Conservation (phyloP, 768 basidiomycete species). For the Xerocomellus intermedius region DNA sequence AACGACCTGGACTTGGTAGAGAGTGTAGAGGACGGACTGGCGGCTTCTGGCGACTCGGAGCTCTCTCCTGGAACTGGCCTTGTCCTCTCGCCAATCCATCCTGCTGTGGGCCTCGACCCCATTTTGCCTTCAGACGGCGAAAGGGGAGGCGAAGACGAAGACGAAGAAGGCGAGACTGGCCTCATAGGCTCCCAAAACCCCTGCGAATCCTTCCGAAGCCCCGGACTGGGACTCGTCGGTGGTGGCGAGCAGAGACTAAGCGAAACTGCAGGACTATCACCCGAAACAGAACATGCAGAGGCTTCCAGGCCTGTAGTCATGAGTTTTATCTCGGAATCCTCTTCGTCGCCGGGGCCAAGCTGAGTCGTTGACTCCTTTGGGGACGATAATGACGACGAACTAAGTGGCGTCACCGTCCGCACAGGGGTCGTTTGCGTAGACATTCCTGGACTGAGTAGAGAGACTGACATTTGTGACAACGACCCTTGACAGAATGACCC, state of each 20-base stretch:
- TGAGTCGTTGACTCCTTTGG: neutral
- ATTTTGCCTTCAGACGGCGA: constrained; percentile 14
- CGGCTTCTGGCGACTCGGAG: neutral
- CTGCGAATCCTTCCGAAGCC: constrained; percentile 24
- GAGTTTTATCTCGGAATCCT: neutral
- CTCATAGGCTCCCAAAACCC: constrained; percentile 28
- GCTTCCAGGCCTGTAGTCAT: neutral
- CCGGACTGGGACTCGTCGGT: constrained; percentile 5
- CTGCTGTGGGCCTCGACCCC: neutral
- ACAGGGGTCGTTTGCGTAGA: constrained; percentile 16
- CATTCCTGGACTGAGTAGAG: neutral
- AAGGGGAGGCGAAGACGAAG: constrained; percentile 15
- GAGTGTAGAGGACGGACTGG: neutral
- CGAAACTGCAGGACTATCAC: constrained; percentile 1
- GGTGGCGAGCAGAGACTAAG: constrained; percentile 12
- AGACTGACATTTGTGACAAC: neutral
- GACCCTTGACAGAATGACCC: constrained; percentile 20
- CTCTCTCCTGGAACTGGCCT: neutral
- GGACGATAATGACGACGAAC: neutral
- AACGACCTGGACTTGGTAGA: constrained; percentile 15
- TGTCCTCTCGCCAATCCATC: constrained; percentile 5
- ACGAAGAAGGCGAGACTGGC: constrained; percentile 19
- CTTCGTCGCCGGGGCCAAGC: neutral
- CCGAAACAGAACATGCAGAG: neutral
- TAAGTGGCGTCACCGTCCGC: constrained; percentile 5